Percentiles rank a stretch among this genome's conserved stretches.
phyloP scores from a whole-genome alignment of 2,329 filamentous ascomycete genomes.

The Fusarium sambucinum region DNA sequence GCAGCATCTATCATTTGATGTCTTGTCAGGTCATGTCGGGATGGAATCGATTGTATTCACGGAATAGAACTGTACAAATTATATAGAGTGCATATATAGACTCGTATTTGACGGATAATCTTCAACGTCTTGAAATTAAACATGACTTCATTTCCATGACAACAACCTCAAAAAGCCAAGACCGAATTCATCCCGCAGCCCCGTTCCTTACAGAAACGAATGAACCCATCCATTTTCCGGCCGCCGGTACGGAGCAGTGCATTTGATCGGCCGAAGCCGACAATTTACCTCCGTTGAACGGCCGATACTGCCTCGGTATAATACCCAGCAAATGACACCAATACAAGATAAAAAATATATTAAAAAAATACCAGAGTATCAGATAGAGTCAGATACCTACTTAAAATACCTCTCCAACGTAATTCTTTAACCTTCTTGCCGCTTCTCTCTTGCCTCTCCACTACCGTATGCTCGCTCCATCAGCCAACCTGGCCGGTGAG shows the following conservation, averaged over 20 bases:
- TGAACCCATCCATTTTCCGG: constrained; percentile 21
- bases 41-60: constrained; percentile 4
- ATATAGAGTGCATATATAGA: background rate
- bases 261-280: constrained; percentile 29
- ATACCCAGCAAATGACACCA: constrained; percentile 1
- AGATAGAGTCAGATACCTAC: too few species aligned
- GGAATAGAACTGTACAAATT: background rate
- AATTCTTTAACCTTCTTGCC: constrained; percentile 13
- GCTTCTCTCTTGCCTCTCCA: constrained; percentile 28
- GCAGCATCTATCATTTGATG: background rate
- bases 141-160: background rate
- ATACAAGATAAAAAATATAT: background rate
- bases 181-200: constrained; percentile 12
- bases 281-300: constrained; percentile 22
- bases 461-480: constrained; percentile 40
- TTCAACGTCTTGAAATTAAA: background rate
- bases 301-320: constrained; percentile 6
- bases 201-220: constrained; percentile 21
- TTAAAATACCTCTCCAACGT: background rate
- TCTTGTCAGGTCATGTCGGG: constrained; percentile 15
- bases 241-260: constrained; percentile 32
- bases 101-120: background rate
- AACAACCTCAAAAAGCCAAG: constrained; percentile 17
- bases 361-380: too few species aligned
- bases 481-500: constrained; percentile 52